Evolutionary conservation across 371 early-diverging fungal species (phyloP).

Genomic region (Mortierella sp.): DNA sequence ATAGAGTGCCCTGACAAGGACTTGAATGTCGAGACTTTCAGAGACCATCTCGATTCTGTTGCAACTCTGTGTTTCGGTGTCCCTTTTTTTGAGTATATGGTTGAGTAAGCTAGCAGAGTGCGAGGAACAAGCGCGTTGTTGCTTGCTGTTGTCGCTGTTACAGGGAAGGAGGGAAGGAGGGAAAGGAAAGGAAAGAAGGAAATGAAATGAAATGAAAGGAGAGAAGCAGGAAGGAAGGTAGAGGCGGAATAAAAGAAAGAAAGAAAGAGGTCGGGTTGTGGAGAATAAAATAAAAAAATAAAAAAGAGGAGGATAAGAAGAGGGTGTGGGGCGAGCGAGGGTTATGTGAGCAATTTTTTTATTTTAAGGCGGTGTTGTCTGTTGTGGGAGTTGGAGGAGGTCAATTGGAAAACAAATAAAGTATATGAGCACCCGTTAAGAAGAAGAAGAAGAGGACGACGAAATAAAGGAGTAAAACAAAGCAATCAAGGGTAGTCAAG

Average conservation of each 20-base stretch:
- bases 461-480: too few species aligned
- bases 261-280: background rate
- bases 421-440: too few species aligned
- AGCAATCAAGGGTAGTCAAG: too few species aligned
- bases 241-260: background rate
- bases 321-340: too few species aligned
- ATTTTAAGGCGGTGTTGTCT: too few species aligned
- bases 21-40: constrained; percentile 22
- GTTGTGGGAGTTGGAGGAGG: too few species aligned
- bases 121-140: background rate
- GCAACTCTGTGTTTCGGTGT: background rate
- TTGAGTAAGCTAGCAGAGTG: background rate
- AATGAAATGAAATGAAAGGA: background rate
- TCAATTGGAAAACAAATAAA: too few species aligned
- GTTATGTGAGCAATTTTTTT: too few species aligned
- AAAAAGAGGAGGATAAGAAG: background rate
- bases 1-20: constrained; percentile 48
- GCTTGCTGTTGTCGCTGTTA: background rate
- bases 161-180: too few species aligned
- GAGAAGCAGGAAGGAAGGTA: background rate
- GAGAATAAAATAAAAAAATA: background rate
- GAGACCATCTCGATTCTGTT: constrained; percentile 15
- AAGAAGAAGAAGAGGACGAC: too few species aligned
- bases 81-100: background rate
- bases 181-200: background rate